A percentile compares a stretch with the other conserved stretches of the same genome.
Evolutionary conservation across 177 flowering plant genomes (phyloP).

Genomic region (Vitis hybrid): DNA sequence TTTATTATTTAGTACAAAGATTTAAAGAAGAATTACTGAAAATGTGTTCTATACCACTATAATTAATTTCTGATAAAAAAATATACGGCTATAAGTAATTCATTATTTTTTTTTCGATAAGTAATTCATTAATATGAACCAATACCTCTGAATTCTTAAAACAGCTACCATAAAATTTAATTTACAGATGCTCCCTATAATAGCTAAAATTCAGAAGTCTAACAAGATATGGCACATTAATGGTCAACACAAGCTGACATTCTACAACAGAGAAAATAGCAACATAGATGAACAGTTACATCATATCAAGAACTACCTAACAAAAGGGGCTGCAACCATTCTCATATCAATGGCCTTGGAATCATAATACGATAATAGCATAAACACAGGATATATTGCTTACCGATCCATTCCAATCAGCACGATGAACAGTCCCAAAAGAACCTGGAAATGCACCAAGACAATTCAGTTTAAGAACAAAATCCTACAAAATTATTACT

Average conservation of each 20-base stretch:
- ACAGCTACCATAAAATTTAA: not conserved
- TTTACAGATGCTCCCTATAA: not conserved
- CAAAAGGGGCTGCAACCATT: not conserved
- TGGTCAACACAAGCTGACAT: not conserved
- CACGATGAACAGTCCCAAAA: conserved; percentile 98
- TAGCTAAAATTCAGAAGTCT: not conserved
- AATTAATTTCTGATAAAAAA: no score
- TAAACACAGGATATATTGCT: conserved; percentile 19
- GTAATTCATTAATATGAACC: no score
- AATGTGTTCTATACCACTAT: no score
- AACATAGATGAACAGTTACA: not conserved
- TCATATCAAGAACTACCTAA: no score
- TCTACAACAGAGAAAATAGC: not conserved
- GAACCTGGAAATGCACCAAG: conserved; percentile 66
- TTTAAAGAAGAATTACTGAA: no score
- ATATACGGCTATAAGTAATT: no score
- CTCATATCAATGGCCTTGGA: not conserved
- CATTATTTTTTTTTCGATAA: no score
- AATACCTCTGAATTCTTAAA: not conserved
- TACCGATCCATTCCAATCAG: conserved; percentile 99
- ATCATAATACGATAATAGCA: not conserved
- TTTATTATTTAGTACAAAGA: no score
- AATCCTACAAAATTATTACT: no score
- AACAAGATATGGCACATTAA: not conserved
- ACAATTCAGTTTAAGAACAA: conserved; percentile 2